Evolutionary conservation across 208 protist genomes (phyloP), one percentile per base, ranked within the genome.

Genomic region (Trichomonas gallinae): DNA sequence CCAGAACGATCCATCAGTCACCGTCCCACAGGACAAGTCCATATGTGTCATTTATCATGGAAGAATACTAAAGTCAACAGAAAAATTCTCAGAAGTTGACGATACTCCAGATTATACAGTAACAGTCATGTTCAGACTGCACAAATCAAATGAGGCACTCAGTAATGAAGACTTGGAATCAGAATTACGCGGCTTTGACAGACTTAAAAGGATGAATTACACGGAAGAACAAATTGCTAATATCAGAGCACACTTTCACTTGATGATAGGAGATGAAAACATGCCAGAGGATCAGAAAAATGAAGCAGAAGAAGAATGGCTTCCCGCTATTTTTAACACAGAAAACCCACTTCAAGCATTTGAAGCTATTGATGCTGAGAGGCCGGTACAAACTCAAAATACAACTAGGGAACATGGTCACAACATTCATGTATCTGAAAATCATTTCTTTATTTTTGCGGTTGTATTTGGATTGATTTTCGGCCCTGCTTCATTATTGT

Each of bases 301-400:
- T n/a, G 44, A 51, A n/a, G 87, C 87, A 34, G 87, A 93, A 93
- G 87, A 93, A 51, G 87, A 93, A 51, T 93, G 87, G 87, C 26
- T 93, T 93, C 87, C 87, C 1, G 87, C 51, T 6, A 93, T 93
- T 38, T 93, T 93, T 42, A 93, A 93, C 26, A 34, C 17, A 21
- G 44, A 93, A 38, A 51, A 34, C 17, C n/a, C 44, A 42, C 26
- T 93, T 2, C 44, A 51, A 38, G 87, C 42, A 8, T 26, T 93
- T 9, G 44, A 93, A 51, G 81, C 26, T 2, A 8, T 46, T 34
- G 15, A 48, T 31, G 44, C 42, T 58, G 42, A 48, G 9, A 17
- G 15, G 10, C 13, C 44, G 44, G 15, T 51, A 38, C 26, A 46
- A 89, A 40, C 11, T 6, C 81, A 85, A 42, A 85, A 85, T 40